Evolutionary conservation across 2,329 filamentous ascomycete species (phyloP), one percentile per base, ranked within the genome.

Genomic region (Elsinoe australis): DNA sequence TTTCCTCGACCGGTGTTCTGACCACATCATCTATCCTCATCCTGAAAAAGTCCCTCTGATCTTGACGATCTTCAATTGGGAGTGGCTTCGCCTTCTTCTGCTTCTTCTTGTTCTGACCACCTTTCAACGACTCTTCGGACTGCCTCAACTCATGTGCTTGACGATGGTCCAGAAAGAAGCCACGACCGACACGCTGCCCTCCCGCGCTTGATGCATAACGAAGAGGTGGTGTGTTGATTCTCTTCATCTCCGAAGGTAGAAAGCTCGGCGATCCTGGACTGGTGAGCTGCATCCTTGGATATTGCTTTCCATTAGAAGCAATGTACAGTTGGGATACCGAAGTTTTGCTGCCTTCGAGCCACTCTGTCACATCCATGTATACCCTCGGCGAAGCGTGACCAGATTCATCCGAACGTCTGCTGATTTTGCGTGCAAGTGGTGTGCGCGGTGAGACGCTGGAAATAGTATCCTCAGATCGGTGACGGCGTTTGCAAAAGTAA

Each of bases 201-300:
- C 2, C 24, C 5, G 45, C 55, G 47, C 19, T 52, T 51, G 7
- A 51, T 49, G 42, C 47, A 44, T 19, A 50, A 52, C 51, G 12
- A 6, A 47, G 6, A 21, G 59, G 55, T 10, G 64, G 63, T 5
- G 61, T 65, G 22, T 57, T 57, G 29, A 65, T 52, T 12, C 62
- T 57, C 26, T 29, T 49, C 52, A 54, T 54, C 22, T 55, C 53
- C 1, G 53, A 51, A 9, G 55, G 51, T 14, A 56, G 17, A 33
- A 53, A 56, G 21, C 49, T 53, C 22, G 48, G 28, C 10, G 12
- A 12, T 6, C 39, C 28, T n/a, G 48, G 38, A 15, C 48, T 35
- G 7, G 28, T 31, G n/a, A 35, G 17, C 7, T 50, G 18, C 28
- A 31, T 21, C 1, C 39, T 28, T 10, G 32, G 28, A 46, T 45